These are phyloP conservation scores for Cordyceps fumosorosea DNA, from an alignment of 2,329 filamentous ascomycete species.

Conservation along the genomic window DNA sequence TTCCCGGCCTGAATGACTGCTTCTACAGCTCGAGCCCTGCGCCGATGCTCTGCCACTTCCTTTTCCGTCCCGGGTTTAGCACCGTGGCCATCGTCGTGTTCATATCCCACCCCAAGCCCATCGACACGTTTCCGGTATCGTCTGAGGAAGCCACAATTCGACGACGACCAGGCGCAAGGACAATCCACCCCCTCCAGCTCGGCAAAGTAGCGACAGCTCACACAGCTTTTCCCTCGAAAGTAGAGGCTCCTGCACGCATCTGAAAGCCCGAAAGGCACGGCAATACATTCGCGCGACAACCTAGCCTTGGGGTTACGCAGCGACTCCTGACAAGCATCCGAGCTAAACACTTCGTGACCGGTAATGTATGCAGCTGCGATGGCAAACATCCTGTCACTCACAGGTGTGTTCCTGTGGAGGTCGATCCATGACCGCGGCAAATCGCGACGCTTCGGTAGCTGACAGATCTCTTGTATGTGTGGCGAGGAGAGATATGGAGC, in stretches of 20 bases:
- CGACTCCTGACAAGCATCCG: slow-evolving; percentile 7
- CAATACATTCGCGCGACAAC: slow-evolving; percentile 22
- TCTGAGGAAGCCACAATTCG: not conserved
- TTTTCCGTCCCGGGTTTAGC: no score
- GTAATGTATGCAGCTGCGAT: slow-evolving; percentile 27
- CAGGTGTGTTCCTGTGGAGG: slow-evolving; percentile 15
- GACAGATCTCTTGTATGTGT: slow-evolving; percentile 16
- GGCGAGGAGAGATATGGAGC: not conserved
- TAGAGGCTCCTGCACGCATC: slow-evolving; percentile 11
- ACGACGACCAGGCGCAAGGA: not conserved
- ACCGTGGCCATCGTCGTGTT: not conserved
- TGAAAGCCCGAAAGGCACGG: slow-evolving; percentile 19
- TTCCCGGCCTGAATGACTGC: not conserved
- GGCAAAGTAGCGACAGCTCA: slow-evolving; percentile 26
- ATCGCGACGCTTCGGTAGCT: slow-evolving; percentile 19
- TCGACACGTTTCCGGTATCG: not conserved
- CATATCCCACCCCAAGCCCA: not conserved
- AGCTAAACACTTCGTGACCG: slow-evolving; percentile 21
- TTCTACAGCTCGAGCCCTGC: not conserved
- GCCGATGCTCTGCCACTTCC: not conserved
- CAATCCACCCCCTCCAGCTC: not conserved
- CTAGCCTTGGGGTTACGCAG: not conserved
- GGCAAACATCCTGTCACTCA: slow-evolving; percentile 22
- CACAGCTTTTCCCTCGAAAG: slow-evolving; percentile 23
- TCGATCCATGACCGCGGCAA: slow-evolving; percentile 23